Conservation (phyloP, 768 basidiomycete species). For the Suillus sp. region DNA sequence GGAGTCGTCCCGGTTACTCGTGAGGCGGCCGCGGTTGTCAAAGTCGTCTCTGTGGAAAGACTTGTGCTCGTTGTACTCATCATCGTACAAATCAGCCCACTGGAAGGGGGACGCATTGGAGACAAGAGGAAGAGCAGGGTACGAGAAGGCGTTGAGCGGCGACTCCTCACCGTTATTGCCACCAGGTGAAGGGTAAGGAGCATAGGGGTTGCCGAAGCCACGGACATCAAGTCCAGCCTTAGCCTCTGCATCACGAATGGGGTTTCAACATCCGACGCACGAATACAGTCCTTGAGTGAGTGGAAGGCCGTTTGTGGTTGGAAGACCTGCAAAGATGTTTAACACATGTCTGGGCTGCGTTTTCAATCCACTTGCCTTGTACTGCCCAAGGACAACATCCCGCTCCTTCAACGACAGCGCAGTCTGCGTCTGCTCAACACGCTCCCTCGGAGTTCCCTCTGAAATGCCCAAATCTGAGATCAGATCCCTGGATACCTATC, state of each 20-base stretch:
- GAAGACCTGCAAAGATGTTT: slow-evolving; percentile 66
- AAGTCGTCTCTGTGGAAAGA: slow-evolving; percentile 77
- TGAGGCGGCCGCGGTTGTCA: slow-evolving; percentile 76
- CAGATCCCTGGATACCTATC: slow-evolving; percentile 74
- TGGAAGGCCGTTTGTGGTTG: slow-evolving; percentile 86
- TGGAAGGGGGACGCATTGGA: slow-evolving; percentile 81
- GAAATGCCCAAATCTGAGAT: slow-evolving; percentile 55
- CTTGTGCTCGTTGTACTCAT: slow-evolving; percentile 75
- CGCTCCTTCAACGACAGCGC: slow-evolving; percentile 60
- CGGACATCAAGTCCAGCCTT: slow-evolving; percentile 67
- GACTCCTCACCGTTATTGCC: slow-evolving; percentile 39
- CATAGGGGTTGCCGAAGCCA: slow-evolving; percentile 67
- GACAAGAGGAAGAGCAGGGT: slow-evolving; percentile 83
- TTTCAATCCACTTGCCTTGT: slow-evolving; percentile 58
- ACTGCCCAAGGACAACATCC: slow-evolving; percentile 81
- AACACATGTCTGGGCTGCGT: slow-evolving; percentile 11
- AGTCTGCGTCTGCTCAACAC: slow-evolving; percentile 58
- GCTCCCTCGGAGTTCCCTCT: slow-evolving; percentile 61
- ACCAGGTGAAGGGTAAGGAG: slow-evolving; percentile 66
- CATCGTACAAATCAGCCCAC: slow-evolving; percentile 70
- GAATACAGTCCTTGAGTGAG: slow-evolving; percentile 84
- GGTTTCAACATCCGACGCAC: slow-evolving; percentile 82
- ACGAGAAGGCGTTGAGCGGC: slow-evolving; percentile 45
- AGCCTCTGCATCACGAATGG: slow-evolving; percentile 72
- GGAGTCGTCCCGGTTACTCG: slow-evolving; percentile 76